Evolutionary conservation across 2,329 filamentous ascomycete species (phyloP), one percentile per base, ranked within the genome.

Genomic region (Emmonsiellopsis sp.): DNA sequence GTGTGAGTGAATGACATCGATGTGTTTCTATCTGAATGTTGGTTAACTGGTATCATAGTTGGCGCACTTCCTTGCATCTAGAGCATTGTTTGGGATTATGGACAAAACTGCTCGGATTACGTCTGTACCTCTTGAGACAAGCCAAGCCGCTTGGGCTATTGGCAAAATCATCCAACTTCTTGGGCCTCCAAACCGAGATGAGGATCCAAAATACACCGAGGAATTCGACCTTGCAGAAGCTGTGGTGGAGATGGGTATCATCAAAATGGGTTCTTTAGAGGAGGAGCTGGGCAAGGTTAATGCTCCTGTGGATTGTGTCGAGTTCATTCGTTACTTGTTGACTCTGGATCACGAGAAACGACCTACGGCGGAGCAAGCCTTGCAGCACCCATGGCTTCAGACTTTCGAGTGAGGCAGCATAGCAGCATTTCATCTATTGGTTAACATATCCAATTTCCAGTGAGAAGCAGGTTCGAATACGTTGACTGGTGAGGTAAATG

Each of bases 311-410:
- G 54, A 52, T 50, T 55, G 47, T 40, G 20, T 58, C 41, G 38
- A 35, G 1, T 58, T 56, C 45, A 52, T 58, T 30, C 9, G 15
- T 16, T 45, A 56, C 20, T 41, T 56, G 9, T 49, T 56, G 30
- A 52, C 34, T 13, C 9, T 56, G 5, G 52, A 55, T 41, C 38
- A 42, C 20, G 40, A 54, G 32, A 38, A 40, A 38, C 51, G 56
- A n/a, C 54, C 56, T n/a, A 58, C 49, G 7, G 54, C 54, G 37
- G 42, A 31, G 40, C 48, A 53, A 32, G 56, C 54, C 15, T 37
- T 54, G 30, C 47, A 54, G 15, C 54, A 58, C 42, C 52, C 51
- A 45, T 58, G 56, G 56, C 49, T 58, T n/a, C n/a, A n/a, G n/a
- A n/a, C n/a, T n/a, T n/a, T n/a, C n/a, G n/a, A n/a, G n/a, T n/a